A percentile compares a stretch with the other conserved stretches of the same genome.
These are phyloP conservation scores for Cymodocea nodosa DNA, from an alignment of 116 monocot genomes.

Conservation along the genomic window DNA sequence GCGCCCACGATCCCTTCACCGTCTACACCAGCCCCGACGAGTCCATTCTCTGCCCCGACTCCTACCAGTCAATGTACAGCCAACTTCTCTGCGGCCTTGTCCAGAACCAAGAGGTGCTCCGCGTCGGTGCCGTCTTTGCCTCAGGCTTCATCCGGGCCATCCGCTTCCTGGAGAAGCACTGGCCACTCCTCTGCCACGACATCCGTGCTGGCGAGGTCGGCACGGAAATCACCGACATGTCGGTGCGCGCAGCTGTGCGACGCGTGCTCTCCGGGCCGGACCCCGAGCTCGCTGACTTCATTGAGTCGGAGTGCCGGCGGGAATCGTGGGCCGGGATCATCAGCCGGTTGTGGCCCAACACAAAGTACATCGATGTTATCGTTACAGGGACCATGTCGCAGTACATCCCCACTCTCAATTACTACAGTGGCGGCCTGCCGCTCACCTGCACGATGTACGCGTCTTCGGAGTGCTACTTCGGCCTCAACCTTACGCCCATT, in stretches of 20 bases:
- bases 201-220: slow-evolving; percentile 28
- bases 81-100: slow-evolving; percentile 52
- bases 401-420: slow-evolving; percentile 46
- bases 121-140: slow-evolving; percentile 58
- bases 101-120: slow-evolving; percentile 34
- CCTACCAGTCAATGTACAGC: slow-evolving; percentile 64
- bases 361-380: slow-evolving; percentile 46
- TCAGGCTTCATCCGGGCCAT: slow-evolving; percentile 59
- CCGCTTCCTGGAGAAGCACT: slow-evolving; percentile 47
- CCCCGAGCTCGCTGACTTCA: slow-evolving; percentile 16
- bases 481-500: slow-evolving; percentile 44
- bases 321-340: slow-evolving; percentile 41
- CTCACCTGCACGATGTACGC: slow-evolving; percentile 54
- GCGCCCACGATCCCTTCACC: slow-evolving; percentile 35
- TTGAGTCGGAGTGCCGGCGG: slow-evolving; percentile 24
- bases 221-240: slow-evolving; percentile 28
- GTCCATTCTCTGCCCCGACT: slow-evolving; percentile 42
- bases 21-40: slow-evolving; percentile 46
- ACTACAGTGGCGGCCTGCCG: slow-evolving; percentile 44
- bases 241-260: slow-evolving; percentile 24
- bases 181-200: slow-evolving; percentile 38
- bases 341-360: slow-evolving; percentile 43
- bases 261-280: slow-evolving; percentile 24
- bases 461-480: slow-evolving; percentile 54
- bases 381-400: slow-evolving; percentile 59